Conservation (phyloP, 2,329 filamentous ascomycete species). For the Trichophyton simii region DNA sequence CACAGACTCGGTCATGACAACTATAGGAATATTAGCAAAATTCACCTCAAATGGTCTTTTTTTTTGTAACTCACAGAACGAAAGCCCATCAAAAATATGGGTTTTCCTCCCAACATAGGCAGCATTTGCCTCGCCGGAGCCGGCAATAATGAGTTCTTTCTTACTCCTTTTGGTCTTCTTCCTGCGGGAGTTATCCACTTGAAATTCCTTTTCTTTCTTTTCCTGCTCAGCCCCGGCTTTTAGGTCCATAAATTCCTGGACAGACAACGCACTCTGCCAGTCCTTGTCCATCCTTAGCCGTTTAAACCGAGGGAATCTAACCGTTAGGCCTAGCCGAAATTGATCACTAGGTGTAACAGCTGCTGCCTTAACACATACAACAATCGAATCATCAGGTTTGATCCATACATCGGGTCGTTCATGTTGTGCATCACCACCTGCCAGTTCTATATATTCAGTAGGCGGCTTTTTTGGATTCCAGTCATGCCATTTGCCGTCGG, state of each 20-base stretch:
- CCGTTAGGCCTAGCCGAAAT: constrained; percentile 63
- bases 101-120: constrained; percentile 47
- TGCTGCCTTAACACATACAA: constrained; percentile 79
- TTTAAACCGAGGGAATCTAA: constrained; percentile 87
- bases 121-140: constrained; percentile 45
- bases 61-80: constrained; percentile 47
- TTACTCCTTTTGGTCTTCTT: constrained; percentile 46
- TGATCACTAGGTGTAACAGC: constrained; percentile 61
- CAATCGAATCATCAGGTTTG: constrained; percentile 71
- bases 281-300: constrained; percentile 65
- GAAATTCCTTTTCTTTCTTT: constrained; percentile 59
- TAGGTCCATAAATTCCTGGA: constrained; percentile 64
- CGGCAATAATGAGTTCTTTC: constrained; percentile 62
- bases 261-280: constrained; percentile 68
- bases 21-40: constrained; percentile 18
- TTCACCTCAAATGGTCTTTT: background rate
- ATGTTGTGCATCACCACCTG: constrained; percentile 58
- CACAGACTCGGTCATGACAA: constrained; percentile 49
- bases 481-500: constrained; percentile 79
- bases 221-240: constrained; percentile 58
- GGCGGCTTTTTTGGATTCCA: constrained; percentile 74
- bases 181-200: constrained; percentile 55
- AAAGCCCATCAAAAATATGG: constrained; percentile 59
- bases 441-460: constrained; percentile 65
- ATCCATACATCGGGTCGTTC: constrained; percentile 92